phyloP scores from a whole-genome alignment of 306 rosid species.

The Gastrolobium villosum region DNA sequence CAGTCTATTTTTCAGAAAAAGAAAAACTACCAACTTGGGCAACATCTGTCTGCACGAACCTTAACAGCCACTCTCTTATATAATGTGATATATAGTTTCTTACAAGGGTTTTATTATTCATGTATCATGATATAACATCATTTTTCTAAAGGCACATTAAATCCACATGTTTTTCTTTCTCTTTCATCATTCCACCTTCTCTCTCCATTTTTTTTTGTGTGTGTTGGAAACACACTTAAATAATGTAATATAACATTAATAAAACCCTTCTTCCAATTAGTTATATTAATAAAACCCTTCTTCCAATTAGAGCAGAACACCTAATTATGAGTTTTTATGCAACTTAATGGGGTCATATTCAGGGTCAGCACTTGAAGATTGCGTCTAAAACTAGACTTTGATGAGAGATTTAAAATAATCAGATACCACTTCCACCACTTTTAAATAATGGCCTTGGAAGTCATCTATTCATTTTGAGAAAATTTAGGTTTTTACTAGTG shows the following conservation, averaged over 20 bases:
- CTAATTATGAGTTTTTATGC: not conserved
- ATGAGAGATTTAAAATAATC: not conserved
- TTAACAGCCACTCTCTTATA: not conserved
- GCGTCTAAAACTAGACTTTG: not conserved
- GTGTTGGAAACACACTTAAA: too few species aligned
- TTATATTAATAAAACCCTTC: too few species aligned
- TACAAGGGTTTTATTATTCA: too few species aligned
- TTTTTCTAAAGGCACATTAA: too few species aligned
- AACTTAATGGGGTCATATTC: not conserved
- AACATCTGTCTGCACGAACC: slow-evolving; percentile 12
- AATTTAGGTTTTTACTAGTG: not conserved
- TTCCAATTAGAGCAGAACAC: slow-evolving; percentile 11
- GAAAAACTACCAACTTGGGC: not conserved
- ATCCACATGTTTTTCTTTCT: too few species aligned
- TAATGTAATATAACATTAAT: too few species aligned
- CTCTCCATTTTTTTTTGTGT: too few species aligned
- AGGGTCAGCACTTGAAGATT: not conserved
- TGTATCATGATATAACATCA: too few species aligned
- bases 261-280: too few species aligned
- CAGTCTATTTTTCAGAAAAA: not conserved
- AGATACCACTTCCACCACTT: not conserved
- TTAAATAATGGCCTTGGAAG: not conserved
- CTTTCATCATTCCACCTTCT: too few species aligned
- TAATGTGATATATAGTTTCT: not conserved
- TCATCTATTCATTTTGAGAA: not conserved